A percentile compares a stretch with the other conserved stretches of the same genome.
Evolutionary conservation across 768 basidiomycete species (phyloP).

Genomic region (Ephemerocybe angulata): DNA sequence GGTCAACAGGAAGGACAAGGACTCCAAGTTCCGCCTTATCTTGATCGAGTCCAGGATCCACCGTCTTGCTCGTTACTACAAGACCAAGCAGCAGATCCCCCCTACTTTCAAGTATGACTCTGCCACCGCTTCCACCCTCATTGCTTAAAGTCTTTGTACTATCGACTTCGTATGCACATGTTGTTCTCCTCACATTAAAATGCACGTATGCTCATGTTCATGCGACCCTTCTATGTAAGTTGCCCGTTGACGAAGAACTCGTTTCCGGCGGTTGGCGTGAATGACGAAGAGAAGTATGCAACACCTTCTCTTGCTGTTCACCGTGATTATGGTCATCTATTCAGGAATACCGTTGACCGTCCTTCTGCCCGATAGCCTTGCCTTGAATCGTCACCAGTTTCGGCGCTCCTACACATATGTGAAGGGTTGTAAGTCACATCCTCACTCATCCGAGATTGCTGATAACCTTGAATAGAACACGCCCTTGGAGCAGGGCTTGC

Average conservation of each 20-base stretch:
- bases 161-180: slow-evolving; percentile 2
- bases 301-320: too few relatives aligned
- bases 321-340: too few relatives aligned
- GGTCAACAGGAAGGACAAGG: slow-evolving; percentile 97
- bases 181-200: neutral
- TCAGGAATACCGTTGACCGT: too few relatives aligned
- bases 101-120: slow-evolving; percentile 99
- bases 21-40: slow-evolving; percentile 93
- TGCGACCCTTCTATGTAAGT: neutral
- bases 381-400: too few relatives aligned
- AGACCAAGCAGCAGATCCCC: slow-evolving; percentile 95
- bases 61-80: slow-evolving; percentile 96
- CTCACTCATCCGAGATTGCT: too few relatives aligned
- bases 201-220: neutral
- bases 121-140: slow-evolving; percentile 87
- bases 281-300: too few relatives aligned
- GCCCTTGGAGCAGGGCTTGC: too few relatives aligned
- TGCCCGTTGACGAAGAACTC: neutral
- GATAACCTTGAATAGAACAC: too few relatives aligned
- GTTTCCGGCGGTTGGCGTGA: too few relatives aligned
- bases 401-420: too few relatives aligned
- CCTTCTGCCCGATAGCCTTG: too few relatives aligned
- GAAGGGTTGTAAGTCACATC: too few relatives aligned
- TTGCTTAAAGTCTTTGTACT: slow-evolving; percentile 51
- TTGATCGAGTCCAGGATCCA: slow-evolving; percentile 99